Evolutionary conservation across 169 alveolate species (phyloP), one percentile per base, ranked within the genome.

Genomic region (Plasmodium chabaudi): DNA sequence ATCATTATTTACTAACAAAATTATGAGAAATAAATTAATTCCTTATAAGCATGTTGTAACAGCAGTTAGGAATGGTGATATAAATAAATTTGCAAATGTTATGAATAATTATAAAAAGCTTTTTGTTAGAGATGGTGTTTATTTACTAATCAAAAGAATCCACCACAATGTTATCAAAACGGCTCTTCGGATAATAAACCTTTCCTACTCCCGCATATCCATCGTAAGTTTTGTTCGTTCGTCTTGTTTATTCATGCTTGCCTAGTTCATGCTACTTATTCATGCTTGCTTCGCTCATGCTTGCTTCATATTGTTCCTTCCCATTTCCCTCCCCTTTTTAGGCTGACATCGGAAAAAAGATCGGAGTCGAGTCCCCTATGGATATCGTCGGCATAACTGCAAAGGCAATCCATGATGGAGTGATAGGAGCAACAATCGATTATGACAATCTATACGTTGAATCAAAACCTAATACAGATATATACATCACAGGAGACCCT

Each of bases 371-470:
- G 17, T 93, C 95, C 46, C 94, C 96, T 34, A 95, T 95, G 70
- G 98, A 97, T 51, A 94, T 97, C 21, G 98, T 96, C 65, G 95
- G 97, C 63, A 96, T 98, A 68, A 97, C 97, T 21, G 95, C 99
- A 19, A 98, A 98, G 93, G 99, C 99, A 15, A 98, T 98, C 57
- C 95, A 97, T 77, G 99, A 98, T 88, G 98, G 98, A 55, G 98
- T 98, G 10, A 96, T 98, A 72, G 98, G 96, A 61, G 99, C 99
- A 1, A 88, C 95, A 5, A 96, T 98, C 49, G 97, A 98, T 91
- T 98, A 96, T 74, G 99, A 98, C 47, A 93, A 95, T 56, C 92
- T 89, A 63, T 96, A 73, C 53, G 86, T 93, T 49, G 92, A 79
- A 90, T 97, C 88, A 74, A 95, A 91, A 93, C 96, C 77, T 84